These are phyloP conservation scores for Pulveroboletus sp. DNA, from an alignment of 768 basidiomycete species.

Conservation along the genomic window DNA sequence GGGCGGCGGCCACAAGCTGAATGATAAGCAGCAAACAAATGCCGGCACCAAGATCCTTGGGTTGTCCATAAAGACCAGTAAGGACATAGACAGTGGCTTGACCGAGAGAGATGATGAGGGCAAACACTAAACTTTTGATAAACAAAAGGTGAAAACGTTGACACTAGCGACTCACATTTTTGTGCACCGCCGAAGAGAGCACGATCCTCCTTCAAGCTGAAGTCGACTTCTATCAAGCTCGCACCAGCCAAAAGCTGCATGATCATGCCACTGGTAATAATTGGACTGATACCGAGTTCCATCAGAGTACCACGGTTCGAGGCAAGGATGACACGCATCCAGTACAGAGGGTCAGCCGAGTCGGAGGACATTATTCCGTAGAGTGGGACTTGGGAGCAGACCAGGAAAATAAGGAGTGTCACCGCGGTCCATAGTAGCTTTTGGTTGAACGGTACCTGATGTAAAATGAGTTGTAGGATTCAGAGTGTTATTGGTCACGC, in stretches of 20 bases:
- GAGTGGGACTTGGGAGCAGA: slow-evolving; percentile 97
- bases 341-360: slow-evolving; percentile 98
- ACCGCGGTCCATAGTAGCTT: slow-evolving; percentile 99
- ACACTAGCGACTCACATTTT: slow-evolving; percentile 65
- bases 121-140: slow-evolving; percentile 68
- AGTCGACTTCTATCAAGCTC: slow-evolving; percentile 97
- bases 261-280: slow-evolving; percentile 98
- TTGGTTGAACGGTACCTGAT: slow-evolving; percentile 95
- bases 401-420: slow-evolving; percentile 98
- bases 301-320: slow-evolving; percentile 98
- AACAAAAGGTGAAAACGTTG: neutral
- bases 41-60: slow-evolving; percentile 89
- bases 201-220: slow-evolving; percentile 94
- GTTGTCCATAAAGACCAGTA: slow-evolving; percentile 95
- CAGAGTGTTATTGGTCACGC: slow-evolving; percentile 14
- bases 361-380: slow-evolving; percentile 99
- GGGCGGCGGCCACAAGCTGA: slow-evolving; percentile 88
- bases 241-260: slow-evolving; percentile 99
- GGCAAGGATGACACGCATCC: slow-evolving; percentile 99
- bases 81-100: slow-evolving; percentile 97
- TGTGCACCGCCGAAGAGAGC: slow-evolving; percentile 95
- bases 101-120: slow-evolving; percentile 93
- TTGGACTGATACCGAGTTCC: slow-evolving; percentile 98
- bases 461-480: slow-evolving; percentile 1
- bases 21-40: slow-evolving; percentile 96